Evolutionary conservation across 2,329 filamentous ascomycete species (phyloP).

Genomic region (Amesomyces nigricolor): DNA sequence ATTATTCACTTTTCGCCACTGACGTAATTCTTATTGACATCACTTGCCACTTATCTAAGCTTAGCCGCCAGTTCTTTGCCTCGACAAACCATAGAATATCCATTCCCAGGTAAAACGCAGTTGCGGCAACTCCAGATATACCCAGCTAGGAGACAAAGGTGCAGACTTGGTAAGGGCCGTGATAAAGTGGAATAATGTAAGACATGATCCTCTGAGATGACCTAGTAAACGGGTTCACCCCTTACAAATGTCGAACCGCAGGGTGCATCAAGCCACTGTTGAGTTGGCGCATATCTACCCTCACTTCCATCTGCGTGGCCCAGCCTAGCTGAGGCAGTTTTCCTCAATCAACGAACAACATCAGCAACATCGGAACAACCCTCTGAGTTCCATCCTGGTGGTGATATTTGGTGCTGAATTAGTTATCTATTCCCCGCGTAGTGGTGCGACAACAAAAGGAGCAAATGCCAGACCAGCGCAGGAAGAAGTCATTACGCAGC

Average conservation of each 20-base stretch:
- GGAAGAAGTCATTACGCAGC: neutral
- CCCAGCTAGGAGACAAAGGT: constrained; percentile 11
- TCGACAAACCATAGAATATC: neutral
- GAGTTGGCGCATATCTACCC: no score
- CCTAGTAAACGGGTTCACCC: neutral
- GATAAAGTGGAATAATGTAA: constrained; percentile 4
- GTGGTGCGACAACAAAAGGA: no score
- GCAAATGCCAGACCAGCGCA: neutral
- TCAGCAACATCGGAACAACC: no score
- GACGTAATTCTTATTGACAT: neutral
- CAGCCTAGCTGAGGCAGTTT: no score
- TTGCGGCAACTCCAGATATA: constrained; percentile 12
- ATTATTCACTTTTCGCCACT: constrained; percentile 6
- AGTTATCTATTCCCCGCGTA: no score
- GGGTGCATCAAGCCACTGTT: no score
- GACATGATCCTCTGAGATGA: constrained; percentile 4
- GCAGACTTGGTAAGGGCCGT: constrained; percentile 2
- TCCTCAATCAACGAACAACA: no score
- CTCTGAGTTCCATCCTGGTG: no score
- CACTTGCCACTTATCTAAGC: constrained; percentile 3
- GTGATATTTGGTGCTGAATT: no score
- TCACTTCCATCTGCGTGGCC: no score
- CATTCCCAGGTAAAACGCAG: constrained; percentile 13
- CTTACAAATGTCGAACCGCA: no score
- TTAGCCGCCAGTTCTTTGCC: neutral